Conservation (phyloP, 129 eudicot genomes). For the Deinandra increscens region DNA sequence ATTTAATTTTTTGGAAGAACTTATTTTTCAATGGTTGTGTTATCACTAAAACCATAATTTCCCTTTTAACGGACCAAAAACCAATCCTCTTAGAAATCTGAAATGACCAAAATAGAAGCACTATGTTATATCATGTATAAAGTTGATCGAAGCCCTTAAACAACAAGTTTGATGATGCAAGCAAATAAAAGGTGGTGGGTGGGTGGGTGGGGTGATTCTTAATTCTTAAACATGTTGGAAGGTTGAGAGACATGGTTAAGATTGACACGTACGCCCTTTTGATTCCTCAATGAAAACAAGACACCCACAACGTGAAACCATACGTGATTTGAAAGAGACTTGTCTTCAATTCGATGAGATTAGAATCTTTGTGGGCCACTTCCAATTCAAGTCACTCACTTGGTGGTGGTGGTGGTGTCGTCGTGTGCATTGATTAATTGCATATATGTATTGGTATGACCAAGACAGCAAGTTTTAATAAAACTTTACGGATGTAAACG, state of each 20-base stretch:
- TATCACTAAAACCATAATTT: too few species aligned
- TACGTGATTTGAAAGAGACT: constrained; percentile 37
- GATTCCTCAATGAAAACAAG: constrained; percentile 15
- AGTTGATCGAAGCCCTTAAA: constrained; percentile 10
- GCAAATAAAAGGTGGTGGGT: constrained; percentile 30
- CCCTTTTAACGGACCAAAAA: background rate
- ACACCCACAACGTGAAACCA: constrained; percentile 38
- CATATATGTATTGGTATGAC: background rate
- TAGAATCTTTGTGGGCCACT: constrained; percentile 46
- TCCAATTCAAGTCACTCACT: constrained; percentile 3
- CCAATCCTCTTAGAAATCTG: background rate
- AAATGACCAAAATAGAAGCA: constrained; percentile 5
- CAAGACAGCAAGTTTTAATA: background rate
- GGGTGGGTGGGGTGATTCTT: background rate
- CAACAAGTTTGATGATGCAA: constrained; percentile 35
- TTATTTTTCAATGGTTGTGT: too few species aligned
- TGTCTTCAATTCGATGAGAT: constrained; percentile 30
- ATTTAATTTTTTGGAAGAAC: too few species aligned
- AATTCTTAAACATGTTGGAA: constrained; percentile 32
- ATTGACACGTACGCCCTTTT: constrained; percentile 31
- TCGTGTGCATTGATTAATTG: background rate
- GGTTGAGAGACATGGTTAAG: constrained; percentile 38
- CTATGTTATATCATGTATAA: constrained; percentile 7
- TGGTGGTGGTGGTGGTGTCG: background rate
- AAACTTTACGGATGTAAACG: too few species aligned